These are phyloP conservation scores for Conringia planisiliqua DNA, from an alignment of 345 rosid genomes.

Conservation along the genomic window DNA sequence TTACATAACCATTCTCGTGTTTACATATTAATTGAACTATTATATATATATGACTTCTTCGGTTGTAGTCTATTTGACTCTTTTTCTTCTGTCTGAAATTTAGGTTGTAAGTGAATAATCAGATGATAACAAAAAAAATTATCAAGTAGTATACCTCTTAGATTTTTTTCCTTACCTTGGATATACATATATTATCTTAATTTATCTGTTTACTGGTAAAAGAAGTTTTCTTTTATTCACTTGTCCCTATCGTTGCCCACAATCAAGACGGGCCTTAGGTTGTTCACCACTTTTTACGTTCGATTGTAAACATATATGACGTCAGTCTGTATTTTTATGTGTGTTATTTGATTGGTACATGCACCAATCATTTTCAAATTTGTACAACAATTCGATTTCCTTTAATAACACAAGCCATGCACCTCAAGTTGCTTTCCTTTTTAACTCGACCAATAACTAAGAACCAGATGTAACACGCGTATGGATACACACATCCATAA, in stretches of 20 bases:
- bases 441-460: constrained; percentile 9
- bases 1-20: background rate
- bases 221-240: constrained; percentile 28
- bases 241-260: constrained; percentile 29
- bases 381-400: constrained; percentile 22
- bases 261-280: constrained; percentile 31
- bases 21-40: background rate
- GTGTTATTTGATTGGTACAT: constrained; percentile 21
- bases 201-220: constrained; percentile 27
- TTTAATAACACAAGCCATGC: constrained; percentile 34
- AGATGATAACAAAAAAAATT: background rate
- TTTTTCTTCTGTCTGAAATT: background rate
- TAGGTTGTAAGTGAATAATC: background rate
- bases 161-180: background rate
- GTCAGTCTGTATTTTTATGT: constrained; percentile 20
- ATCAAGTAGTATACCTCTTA: background rate
- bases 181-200: background rate
- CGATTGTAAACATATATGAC: constrained; percentile 15
- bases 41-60: too few relatives aligned
- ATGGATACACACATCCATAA: constrained; percentile 3
- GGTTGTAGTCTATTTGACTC: background rate
- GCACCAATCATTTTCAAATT: constrained; percentile 36
- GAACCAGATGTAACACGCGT: constrained; percentile 26
- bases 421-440: constrained; percentile 34
- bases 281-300: constrained; percentile 18